These are phyloP conservation scores for Phialocephala subalpina DNA, from an alignment of 2,329 filamentous ascomycete species.

Conservation along the genomic window DNA sequence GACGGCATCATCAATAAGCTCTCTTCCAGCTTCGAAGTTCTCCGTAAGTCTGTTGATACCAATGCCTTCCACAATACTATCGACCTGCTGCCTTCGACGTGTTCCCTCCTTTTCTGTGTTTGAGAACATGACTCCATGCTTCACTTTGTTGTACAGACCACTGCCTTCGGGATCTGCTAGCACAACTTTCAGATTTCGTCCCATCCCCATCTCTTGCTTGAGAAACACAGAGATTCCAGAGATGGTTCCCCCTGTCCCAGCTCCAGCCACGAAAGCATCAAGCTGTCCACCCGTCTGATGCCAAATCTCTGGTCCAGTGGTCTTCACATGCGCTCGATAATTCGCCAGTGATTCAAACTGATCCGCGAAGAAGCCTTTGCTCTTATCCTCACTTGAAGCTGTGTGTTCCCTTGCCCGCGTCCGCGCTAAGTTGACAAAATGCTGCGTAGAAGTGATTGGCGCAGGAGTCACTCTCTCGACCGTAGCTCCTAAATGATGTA, in stretches of 20 bases:
- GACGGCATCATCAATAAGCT: slow-evolving; percentile 89
- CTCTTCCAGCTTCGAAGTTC: slow-evolving; percentile 88
- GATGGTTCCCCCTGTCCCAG: slow-evolving; percentile 93
- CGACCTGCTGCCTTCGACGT: slow-evolving; percentile 86
- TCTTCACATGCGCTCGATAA: slow-evolving; percentile 81
- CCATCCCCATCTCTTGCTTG: slow-evolving; percentile 64
- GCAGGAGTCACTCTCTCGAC: slow-evolving; percentile 92
- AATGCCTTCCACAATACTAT: slow-evolving; percentile 95
- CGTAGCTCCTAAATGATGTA: slow-evolving; percentile 88
- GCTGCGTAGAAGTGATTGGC: slow-evolving; percentile 89
- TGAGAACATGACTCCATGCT: slow-evolving; percentile 96
- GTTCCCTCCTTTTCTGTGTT: slow-evolving; percentile 90
- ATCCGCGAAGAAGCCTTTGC: slow-evolving; percentile 90
- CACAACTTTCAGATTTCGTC: slow-evolving; percentile 66
- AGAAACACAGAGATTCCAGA: slow-evolving; percentile 85
- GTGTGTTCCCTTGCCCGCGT: slow-evolving; percentile 80
- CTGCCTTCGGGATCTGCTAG: slow-evolving; percentile 95
- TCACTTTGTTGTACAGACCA: slow-evolving; percentile 90
- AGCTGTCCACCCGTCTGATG: slow-evolving; percentile 76
- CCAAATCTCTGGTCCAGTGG: slow-evolving; percentile 91
- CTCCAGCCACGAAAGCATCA: slow-evolving; percentile 91
- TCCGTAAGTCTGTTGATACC: slow-evolving; percentile 94
- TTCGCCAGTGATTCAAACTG: slow-evolving; percentile 95
- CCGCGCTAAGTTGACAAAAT: slow-evolving; percentile 93
- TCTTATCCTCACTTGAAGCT: slow-evolving; percentile 60